Conservation (phyloP, 352 stramenopile species). For the Pythium periplocum region DNA sequence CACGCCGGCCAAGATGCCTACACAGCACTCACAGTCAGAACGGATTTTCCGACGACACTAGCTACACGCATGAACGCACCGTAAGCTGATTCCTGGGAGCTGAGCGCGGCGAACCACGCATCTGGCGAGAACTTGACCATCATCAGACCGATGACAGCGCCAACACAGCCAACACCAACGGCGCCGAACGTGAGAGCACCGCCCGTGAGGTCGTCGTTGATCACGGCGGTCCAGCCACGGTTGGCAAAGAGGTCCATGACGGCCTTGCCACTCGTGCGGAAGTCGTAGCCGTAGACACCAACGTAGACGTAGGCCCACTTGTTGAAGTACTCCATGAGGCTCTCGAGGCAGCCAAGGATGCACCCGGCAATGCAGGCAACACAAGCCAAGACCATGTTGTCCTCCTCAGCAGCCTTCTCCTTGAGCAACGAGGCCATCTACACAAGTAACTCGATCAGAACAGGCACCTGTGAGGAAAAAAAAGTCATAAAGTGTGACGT, state of each 20-base stretch:
- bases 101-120: constrained; percentile 53
- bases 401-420: constrained; percentile 63
- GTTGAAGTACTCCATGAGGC: constrained; percentile 89
- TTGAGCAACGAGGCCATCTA: constrained; percentile 64
- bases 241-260: constrained; percentile 86
- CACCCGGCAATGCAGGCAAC: constrained; percentile 85
- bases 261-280: constrained; percentile 78
- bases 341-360: constrained; percentile 79
- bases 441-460: constrained; percentile 1
- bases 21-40: not conserved
- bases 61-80: constrained; percentile 11
- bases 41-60: not conserved
- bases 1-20: constrained; percentile 44
- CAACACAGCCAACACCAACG: constrained; percentile 77
- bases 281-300: constrained; percentile 86
- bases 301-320: constrained; percentile 89
- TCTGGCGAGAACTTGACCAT: constrained; percentile 62
- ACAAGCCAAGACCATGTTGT: constrained; percentile 71
- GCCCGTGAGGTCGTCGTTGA: constrained; percentile 88
- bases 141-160: constrained; percentile 56
- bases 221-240: constrained; percentile 85
- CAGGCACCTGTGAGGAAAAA: not conserved
- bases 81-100: constrained; percentile 40
- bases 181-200: constrained; percentile 75
- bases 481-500: constrained; percentile 4